Conservation (phyloP, 352 stramenopile genomes). For the Phytophthora pisi region DNA sequence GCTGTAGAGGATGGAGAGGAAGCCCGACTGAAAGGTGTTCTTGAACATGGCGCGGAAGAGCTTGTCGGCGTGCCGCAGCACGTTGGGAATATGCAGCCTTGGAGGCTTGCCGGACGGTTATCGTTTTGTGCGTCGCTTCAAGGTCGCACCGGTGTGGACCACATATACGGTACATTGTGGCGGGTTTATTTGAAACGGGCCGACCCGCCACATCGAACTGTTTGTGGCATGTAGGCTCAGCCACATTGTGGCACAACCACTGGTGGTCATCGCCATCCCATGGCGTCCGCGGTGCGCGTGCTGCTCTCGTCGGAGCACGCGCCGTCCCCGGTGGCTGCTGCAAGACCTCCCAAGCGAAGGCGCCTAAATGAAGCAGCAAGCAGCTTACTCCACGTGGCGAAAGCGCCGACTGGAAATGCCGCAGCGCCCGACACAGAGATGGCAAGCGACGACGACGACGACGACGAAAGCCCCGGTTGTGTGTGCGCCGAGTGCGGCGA, state of each 20-base stretch:
- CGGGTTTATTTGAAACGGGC: too few species aligned
- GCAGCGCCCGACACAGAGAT: neutral
- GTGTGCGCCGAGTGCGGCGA: conserved; percentile 31
- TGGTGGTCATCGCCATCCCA: neutral
- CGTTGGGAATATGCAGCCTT: conserved; percentile 2
- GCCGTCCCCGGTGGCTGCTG: neutral
- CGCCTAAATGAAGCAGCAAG: conserved; percentile 10
- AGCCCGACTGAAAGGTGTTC: conserved; percentile 98
- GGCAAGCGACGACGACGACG: conserved; percentile 9
- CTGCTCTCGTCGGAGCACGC: conserved; percentile 10
- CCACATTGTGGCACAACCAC: neutral
- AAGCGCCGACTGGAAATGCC: conserved; percentile 1
- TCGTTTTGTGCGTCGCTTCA: conserved; percentile 10
- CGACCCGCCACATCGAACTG: neutral
- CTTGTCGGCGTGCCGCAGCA: neutral
- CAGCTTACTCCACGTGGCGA: neutral
- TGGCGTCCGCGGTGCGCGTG: conserved; percentile 19
- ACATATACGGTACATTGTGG: too few species aligned
- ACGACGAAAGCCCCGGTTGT: neutral
- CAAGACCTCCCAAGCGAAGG: conserved; percentile 14
- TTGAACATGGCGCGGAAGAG: conserved; percentile 90
- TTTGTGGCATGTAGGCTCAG: neutral
- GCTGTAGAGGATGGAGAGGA: conserved; percentile 98
- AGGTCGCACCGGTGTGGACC: neutral
- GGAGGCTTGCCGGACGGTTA: conserved; percentile 15